phyloP scores from a whole-genome alignment of 495 filamentous ascomycete species.

The Podospora sp. region DNA sequence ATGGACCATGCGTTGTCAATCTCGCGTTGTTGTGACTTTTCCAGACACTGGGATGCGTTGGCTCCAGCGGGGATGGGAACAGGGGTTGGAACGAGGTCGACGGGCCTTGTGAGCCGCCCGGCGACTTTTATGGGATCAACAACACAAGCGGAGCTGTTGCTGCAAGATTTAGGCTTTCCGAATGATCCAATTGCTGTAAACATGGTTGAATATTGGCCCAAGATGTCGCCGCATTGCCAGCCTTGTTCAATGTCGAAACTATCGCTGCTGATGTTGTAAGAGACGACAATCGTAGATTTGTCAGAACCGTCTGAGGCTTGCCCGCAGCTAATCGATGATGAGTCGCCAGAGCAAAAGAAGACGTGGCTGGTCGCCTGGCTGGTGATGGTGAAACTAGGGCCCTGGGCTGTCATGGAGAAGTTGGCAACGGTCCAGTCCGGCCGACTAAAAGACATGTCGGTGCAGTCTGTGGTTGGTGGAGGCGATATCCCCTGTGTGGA shows the following conservation, averaged over 20 bases:
- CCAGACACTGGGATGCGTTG: background rate
- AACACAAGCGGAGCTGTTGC: background rate
- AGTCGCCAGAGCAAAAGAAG: too few species aligned
- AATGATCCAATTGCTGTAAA: too few species aligned
- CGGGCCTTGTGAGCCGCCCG: constrained; percentile 1
- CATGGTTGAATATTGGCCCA: background rate
- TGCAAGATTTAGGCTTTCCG: too few species aligned
- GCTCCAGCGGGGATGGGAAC: background rate
- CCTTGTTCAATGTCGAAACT: background rate
- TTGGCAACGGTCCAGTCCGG: background rate
- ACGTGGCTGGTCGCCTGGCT: background rate
- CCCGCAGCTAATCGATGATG: too few species aligned
- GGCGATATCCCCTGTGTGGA: background rate
- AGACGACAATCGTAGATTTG: too few species aligned
- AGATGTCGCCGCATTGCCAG: constrained; percentile 7
- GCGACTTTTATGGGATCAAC: background rate
- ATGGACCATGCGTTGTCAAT: too few species aligned
- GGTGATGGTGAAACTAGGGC: background rate
- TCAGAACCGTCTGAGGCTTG: too few species aligned
- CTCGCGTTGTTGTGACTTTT: background rate
- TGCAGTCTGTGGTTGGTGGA: constrained; percentile 2
- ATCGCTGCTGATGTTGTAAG: background rate
- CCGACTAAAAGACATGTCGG: constrained; percentile 5
- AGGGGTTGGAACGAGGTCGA: background rate
- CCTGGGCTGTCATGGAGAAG: background rate